Percentiles rank a stretch among this genome's conserved stretches.
Conservation (phyloP, 192 early-diverging fungal species). For the Coemansia sp. region DNA sequence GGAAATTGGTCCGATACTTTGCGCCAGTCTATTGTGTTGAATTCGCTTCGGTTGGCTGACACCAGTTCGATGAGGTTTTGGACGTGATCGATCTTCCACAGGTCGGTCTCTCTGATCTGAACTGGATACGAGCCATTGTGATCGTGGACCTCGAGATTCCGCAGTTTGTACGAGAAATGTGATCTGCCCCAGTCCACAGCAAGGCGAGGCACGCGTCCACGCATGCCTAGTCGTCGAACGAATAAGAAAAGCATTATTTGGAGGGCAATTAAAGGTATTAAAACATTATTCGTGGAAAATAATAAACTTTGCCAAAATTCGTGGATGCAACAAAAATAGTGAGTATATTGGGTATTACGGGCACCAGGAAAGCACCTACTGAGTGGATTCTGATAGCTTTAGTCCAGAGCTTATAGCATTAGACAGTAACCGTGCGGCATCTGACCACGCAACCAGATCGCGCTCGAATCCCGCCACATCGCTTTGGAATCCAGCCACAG, state of each 20-base stretch:
- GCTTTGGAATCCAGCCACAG: slow-evolving; percentile 22
- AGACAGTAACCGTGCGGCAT: slow-evolving; percentile 34
- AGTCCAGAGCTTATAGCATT: slow-evolving; percentile 15
- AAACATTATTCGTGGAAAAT: not conserved
- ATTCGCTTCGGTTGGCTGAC: not conserved
- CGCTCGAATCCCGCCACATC: slow-evolving; percentile 36
- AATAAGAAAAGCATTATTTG: not conserved
- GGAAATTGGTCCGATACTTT: not conserved
- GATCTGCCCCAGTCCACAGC: not conserved
- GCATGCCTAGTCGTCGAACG: not conserved
- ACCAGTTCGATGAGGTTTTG: not conserved
- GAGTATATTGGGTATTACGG: not conserved
- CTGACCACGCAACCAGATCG: slow-evolving; percentile 37
- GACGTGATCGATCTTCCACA: not conserved
- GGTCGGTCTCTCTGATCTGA: not conserved
- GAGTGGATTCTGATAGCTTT: not conserved
- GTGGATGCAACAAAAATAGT: not conserved
- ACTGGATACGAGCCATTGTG: not conserved
- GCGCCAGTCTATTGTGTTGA: not conserved
- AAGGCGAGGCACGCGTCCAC: not conserved
- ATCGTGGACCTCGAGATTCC: not conserved
- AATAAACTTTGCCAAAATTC: not conserved
- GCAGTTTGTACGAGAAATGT: not conserved
- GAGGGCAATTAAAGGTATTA: not conserved
- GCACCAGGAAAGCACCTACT: not conserved